Evolutionary conservation across 805 yeast genomes (phyloP), one percentile per base, ranked within the genome.

Genomic region (Myxozyma geophila): DNA sequence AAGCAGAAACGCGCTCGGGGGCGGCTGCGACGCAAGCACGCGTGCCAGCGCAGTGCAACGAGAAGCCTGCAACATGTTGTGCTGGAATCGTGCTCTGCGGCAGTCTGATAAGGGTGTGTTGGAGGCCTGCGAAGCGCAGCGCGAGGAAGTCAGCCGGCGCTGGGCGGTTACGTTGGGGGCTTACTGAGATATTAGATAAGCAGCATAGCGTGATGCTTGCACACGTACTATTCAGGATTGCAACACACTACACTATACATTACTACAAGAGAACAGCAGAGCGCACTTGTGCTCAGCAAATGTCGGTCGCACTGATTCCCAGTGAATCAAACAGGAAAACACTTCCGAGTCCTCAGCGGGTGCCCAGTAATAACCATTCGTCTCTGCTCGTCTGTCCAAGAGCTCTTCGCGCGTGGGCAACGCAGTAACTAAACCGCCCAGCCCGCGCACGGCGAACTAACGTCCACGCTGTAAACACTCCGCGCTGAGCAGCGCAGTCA

Each of bases 301-400:
- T 62, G 46, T 62, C 43, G 60, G 66, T 62, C 59, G 56, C 51
- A 54, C 66, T 62, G 66, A 62, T 62, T 62, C 66, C 66, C 66
- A 41, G 33, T 37, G 43, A 41, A 43, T 62, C 66, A 62, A 8
- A 48, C 63, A 28, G 5, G 51, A 43, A 17, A 43, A 21, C 5
- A 57, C 8, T 46, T 46, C 37, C 47, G 12, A 51, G 61, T 62
- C 66, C 53, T 49, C 43, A 43, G 21, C 66, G 54, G 66, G 66
- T 56, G 66, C 66, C 66, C 66, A 62, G 66, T 52, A 62, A 62
- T 49, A 54, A 59, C 59, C 66, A n/a, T 35, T 52, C 37, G 10
- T 15, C 35, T 36, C 44, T 7, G 44, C 53, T 12, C 44, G 36
- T 35, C 21, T 15, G 15, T 10, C 21, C 33, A 17, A 9, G 44